These are phyloP conservation scores for Trametes pubescens DNA, from an alignment of 1,284 basidiomycete species.

Conservation along the genomic window DNA sequence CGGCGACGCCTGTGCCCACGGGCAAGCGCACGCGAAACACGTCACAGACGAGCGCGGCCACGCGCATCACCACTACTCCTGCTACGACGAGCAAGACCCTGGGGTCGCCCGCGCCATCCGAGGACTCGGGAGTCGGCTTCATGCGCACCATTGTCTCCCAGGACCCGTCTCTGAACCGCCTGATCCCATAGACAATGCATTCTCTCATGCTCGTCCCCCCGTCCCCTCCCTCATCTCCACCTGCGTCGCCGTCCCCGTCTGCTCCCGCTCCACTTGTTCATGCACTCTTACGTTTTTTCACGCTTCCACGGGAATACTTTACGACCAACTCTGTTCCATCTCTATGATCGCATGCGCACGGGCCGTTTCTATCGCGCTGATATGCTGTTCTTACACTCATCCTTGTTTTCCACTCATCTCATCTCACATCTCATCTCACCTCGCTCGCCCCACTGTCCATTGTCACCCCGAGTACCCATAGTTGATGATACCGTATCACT, in stretches of 20 bases:
- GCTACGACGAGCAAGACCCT: slow-evolving; percentile 56
- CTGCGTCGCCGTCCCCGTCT: not conserved
- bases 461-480: slow-evolving; percentile 40
- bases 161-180: slow-evolving; percentile 67
- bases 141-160: slow-evolving; percentile 81
- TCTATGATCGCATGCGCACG: slow-evolving; percentile 30
- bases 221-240: not conserved
- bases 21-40: slow-evolving; percentile 65
- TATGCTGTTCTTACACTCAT: slow-evolving; percentile 37
- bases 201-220: slow-evolving; percentile 16
- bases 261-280: slow-evolving; percentile 26
- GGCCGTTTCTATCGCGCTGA: slow-evolving; percentile 34
- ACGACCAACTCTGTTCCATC: slow-evolving; percentile 41
- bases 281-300: slow-evolving; percentile 32
- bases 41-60: slow-evolving; percentile 71
- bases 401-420: slow-evolving; percentile 18
- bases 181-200: slow-evolving; percentile 42
- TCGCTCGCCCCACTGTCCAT: slow-evolving; percentile 27
- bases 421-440: slow-evolving; percentile 18
- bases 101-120: slow-evolving; percentile 79
- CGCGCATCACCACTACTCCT: slow-evolving; percentile 45
- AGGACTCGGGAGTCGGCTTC: slow-evolving; percentile 83
- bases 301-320: slow-evolving; percentile 35
- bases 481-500: slow-evolving; percentile 46
- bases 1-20: slow-evolving; percentile 49